A percentile compares a stretch with the other conserved stretches of the same genome.
These are phyloP conservation scores for Botryosphaeria dothidea DNA, from an alignment of 2,329 filamentous ascomycete genomes.

Conservation along the genomic window DNA sequence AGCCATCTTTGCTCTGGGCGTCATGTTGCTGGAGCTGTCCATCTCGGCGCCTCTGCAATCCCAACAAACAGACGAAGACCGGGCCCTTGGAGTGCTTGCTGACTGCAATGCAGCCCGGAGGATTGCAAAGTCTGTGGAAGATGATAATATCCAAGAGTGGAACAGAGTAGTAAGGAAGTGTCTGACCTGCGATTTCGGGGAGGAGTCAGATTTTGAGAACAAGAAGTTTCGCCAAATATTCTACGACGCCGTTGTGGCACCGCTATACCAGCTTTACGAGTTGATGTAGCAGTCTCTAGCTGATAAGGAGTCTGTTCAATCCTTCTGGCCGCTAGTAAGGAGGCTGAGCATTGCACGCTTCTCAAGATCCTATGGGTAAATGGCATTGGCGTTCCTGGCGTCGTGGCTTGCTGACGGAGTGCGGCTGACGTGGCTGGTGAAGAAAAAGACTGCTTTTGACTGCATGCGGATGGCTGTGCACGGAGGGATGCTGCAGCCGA, in stretches of 20 bases:
- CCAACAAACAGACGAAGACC: neutral
- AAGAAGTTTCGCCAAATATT: neutral
- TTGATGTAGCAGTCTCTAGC: neutral
- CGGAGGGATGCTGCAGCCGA: too few relatives aligned
- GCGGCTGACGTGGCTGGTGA: conserved; percentile 3
- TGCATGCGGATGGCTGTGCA: neutral
- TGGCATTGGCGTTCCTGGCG: neutral
- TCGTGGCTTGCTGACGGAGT: neutral
- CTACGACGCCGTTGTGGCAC: neutral
- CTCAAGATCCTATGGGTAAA: neutral
- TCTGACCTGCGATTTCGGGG: neutral
- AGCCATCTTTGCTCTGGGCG: neutral
- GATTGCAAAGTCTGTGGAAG: neutral
- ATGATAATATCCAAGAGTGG: neutral
- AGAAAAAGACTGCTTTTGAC: neutral
- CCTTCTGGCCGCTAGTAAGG: neutral
- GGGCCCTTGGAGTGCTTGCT: neutral
- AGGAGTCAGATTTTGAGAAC: neutral
- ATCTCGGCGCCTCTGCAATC: neutral
- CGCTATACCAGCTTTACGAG: conserved; percentile 2
- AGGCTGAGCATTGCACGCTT: neutral
- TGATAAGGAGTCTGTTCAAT: neutral
- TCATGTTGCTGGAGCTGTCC: neutral
- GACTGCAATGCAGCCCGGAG: neutral
- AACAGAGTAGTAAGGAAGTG: neutral